These are phyloP conservation scores for Epichloe typhina DNA, from an alignment of 2,329 filamentous ascomycete species.

Conservation along the genomic window DNA sequence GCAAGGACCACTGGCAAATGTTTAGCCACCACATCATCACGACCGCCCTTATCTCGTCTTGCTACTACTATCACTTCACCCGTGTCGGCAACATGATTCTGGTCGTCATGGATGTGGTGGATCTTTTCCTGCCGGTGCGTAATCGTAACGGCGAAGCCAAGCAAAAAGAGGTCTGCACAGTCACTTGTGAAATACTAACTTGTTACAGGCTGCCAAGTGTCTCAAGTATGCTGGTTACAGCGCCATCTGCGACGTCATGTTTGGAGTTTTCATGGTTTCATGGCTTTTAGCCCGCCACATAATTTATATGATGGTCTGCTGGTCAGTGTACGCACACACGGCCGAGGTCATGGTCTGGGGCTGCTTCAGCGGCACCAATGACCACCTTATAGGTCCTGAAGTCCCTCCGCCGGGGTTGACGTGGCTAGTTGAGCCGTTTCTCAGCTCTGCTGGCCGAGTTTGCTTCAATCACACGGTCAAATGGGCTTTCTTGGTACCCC, in stretches of 20 bases:
- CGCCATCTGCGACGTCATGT: slow-evolving; percentile 66
- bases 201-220: slow-evolving; percentile 65
- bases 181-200: background rate
- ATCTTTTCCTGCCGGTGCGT: slow-evolving; percentile 72
- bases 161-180: too few species aligned
- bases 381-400: slow-evolving; percentile 41
- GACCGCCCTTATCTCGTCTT: slow-evolving; percentile 62
- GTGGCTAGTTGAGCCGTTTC: slow-evolving; percentile 63
- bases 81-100: slow-evolving; percentile 82
- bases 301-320: slow-evolving; percentile 66
- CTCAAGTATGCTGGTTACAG: slow-evolving; percentile 78
- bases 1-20: slow-evolving; percentile 96
- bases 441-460: slow-evolving; percentile 55
- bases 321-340: slow-evolving; percentile 62
- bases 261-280: slow-evolving; percentile 71
- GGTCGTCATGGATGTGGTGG: slow-evolving; percentile 85
- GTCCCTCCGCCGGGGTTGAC: slow-evolving; percentile 34
- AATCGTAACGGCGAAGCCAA: slow-evolving; percentile 15
- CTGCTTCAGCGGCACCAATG: slow-evolving; percentile 53
- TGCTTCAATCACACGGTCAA: slow-evolving; percentile 71
- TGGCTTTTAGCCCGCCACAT: slow-evolving; percentile 81
- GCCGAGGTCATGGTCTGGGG: slow-evolving; percentile 49
- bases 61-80: slow-evolving; percentile 78
- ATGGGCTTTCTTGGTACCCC: slow-evolving; percentile 60
- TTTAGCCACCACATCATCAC: slow-evolving; percentile 93